A percentile compares a stretch with the other conserved stretches of the same genome.
Evolutionary conservation across 352 stramenopile genomes (phyloP).

Genomic region (Phytophthora melonis): DNA sequence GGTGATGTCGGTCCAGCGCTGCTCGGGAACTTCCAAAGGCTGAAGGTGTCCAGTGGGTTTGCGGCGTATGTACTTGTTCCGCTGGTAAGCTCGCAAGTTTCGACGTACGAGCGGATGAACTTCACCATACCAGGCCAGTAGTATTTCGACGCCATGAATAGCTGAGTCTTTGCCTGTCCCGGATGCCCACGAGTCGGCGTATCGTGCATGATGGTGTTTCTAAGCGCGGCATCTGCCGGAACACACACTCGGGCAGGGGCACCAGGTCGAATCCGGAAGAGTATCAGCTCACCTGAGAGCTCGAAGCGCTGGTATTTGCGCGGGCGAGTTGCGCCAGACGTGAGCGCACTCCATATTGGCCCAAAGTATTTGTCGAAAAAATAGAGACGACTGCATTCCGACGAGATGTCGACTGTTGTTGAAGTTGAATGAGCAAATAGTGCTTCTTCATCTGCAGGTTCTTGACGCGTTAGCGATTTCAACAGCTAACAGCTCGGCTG

Average conservation of each 20-base stretch:
- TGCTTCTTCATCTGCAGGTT: neutral
- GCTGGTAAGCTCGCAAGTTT: conserved; percentile 15
- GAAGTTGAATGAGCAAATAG: conserved; percentile 4
- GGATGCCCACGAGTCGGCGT: no score
- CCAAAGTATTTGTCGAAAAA: neutral
- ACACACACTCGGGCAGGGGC: conserved; percentile 8
- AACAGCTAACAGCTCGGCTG: conserved; percentile 1
- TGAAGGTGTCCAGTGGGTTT: conserved; percentile 11
- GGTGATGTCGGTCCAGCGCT: conserved; percentile 14
- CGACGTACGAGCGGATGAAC: conserved; percentile 2
- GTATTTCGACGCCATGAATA: conserved; percentile 17
- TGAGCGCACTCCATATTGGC: neutral
- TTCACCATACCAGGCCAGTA: conserved; percentile 14
- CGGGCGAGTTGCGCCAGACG: neutral
- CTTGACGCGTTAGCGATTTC: neutral
- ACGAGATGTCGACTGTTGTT: conserved; percentile 1
- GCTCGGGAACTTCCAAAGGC: conserved; percentile 16
- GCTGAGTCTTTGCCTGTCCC: conserved; percentile 11
- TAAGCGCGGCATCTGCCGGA: neutral
- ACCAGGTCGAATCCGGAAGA: conserved; percentile 11
- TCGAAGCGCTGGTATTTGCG: conserved; percentile 3
- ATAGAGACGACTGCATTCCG: neutral
- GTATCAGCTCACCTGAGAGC: neutral
- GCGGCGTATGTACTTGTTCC: neutral
- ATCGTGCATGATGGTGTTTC: conserved; percentile 11